Evolutionary conservation across 768 basidiomycete genomes (phyloP).

Genomic region (Megacollybia marginata): DNA sequence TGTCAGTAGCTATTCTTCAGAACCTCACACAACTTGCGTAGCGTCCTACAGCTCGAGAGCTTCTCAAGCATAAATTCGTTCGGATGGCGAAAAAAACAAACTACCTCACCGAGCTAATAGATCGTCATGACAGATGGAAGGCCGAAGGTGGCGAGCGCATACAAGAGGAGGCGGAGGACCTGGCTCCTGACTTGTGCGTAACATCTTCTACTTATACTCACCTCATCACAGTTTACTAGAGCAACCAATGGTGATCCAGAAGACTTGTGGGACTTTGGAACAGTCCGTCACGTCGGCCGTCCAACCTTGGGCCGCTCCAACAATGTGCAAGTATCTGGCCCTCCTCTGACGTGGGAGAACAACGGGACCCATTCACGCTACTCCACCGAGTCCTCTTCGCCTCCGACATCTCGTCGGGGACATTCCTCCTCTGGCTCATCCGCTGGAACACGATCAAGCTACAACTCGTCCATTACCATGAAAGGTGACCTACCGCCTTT

Average conservation of each 20-base stretch:
- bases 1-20: neutral
- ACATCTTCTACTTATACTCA: neutral
- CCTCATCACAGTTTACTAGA: neutral
- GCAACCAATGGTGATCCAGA: constrained; percentile 49
- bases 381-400: constrained; percentile 22
- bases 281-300: constrained; percentile 69
- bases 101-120: constrained; percentile 93
- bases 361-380: constrained; percentile 43
- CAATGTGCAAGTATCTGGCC: constrained; percentile 53
- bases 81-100: constrained; percentile 90
- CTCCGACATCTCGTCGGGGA: constrained; percentile 21
- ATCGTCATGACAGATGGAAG: constrained; percentile 90
- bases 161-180: constrained; percentile 64
- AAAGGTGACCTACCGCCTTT: constrained; percentile 59
- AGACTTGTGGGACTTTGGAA: constrained; percentile 97
- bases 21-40: constrained; percentile 27
- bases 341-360: constrained; percentile 77
- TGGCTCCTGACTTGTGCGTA: constrained; percentile 57
- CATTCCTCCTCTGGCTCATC: constrained; percentile 4
- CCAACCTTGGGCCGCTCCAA: constrained; percentile 65
- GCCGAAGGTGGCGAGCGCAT: constrained; percentile 76
- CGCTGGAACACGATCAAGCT: neutral
- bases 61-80: constrained; percentile 95
- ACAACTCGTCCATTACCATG: constrained; percentile 37
- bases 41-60: constrained; percentile 92